Percentiles rank a stretch among this genome's conserved stretches.
phyloP scores from a whole-genome alignment of 352 stramenopile species.

The Globisporangium megalacanthum region DNA sequence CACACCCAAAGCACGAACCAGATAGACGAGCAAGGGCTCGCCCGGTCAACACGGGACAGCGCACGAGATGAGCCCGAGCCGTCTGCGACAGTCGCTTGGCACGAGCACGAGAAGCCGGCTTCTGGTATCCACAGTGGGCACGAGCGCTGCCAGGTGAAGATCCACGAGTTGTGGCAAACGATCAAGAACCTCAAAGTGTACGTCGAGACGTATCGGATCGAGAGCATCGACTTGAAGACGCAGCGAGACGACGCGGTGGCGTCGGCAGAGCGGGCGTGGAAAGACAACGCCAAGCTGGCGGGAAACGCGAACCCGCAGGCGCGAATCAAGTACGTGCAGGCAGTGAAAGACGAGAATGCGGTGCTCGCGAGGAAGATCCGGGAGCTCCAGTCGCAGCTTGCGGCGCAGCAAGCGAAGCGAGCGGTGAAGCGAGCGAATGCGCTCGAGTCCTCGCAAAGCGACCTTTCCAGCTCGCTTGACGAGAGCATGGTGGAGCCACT shows the following conservation, averaged over 20 bases:
- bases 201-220: conserved; percentile 51
- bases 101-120: not conserved
- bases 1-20: conserved; percentile 2
- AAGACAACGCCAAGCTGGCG: conserved; percentile 47
- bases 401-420: conserved; percentile 15
- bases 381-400: conserved; percentile 47
- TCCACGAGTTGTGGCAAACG: conserved; percentile 66
- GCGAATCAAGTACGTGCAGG: conserved; percentile 70
- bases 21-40: not conserved
- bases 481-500: conserved; percentile 11
- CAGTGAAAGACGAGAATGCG: conserved; percentile 65
- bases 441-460: conserved; percentile 11
- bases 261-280: conserved; percentile 49
- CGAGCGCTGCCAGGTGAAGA: conserved; percentile 52
- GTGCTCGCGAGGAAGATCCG: conserved; percentile 41
- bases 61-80: not conserved
- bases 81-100: not conserved
- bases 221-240: conserved; percentile 35
- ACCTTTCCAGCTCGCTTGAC: conserved; percentile 12
- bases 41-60: not conserved
- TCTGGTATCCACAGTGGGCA: conserved; percentile 17
- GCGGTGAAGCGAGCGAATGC: conserved; percentile 5
- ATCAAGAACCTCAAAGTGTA: conserved; percentile 55
- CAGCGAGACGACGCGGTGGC: conserved; percentile 57
- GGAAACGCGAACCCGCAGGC: conserved; percentile 62